Base-by-base conservation (phyloP, 495 filamentous ascomycete genomes). In the Coniosporium apollinis region DNA sequence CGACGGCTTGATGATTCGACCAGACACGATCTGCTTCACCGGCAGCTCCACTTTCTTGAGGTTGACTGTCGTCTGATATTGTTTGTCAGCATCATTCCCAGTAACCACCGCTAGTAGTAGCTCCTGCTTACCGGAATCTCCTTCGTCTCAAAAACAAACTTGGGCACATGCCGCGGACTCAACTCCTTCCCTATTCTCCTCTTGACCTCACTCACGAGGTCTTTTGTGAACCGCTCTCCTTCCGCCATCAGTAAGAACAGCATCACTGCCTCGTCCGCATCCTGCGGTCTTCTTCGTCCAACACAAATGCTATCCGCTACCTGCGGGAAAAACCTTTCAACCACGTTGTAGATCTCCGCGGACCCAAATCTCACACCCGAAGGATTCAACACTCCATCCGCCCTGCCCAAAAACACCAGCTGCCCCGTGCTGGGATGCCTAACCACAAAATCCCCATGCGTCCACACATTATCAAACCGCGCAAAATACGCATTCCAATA, bases 321-420 rank as follows among this genome's bases (percentile, higher is more conserved):
- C 29, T 62, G 55, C 13, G 69, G 54, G 0, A 68, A 54, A 45
- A 84, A 83, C 30, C 63, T 59, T 51, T 87, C 81, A 16, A 85
- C 53, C 3, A 84, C 75, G 14, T 61, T 59, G 54, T 87, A 87
- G 30, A 87, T 76, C 53, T 87, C 81, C 4, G 82, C 79, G 28
- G 72, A 79, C 11, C 85, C 85, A 45, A 94, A 94, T 22, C 85
- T 61, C 7, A 94, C 82, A 0, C 85, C 85, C 7, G 67, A 72
- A 0, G 85, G 85, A 54, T 94, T 94, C 19, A 94, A 59, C 26
- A 93, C 82, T 3, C 85, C 85, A 48, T 94, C 85, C 15, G 84
- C 86, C 33, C 85, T 70, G 25, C 85, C 85, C 28, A 80, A 67
- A 50, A 87, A 77, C 20, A 68, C 52, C 10, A 85, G 49, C 36